Conservation (phyloP, 371 early-diverging fungal species). For the Spiromyces aspiralis region DNA sequence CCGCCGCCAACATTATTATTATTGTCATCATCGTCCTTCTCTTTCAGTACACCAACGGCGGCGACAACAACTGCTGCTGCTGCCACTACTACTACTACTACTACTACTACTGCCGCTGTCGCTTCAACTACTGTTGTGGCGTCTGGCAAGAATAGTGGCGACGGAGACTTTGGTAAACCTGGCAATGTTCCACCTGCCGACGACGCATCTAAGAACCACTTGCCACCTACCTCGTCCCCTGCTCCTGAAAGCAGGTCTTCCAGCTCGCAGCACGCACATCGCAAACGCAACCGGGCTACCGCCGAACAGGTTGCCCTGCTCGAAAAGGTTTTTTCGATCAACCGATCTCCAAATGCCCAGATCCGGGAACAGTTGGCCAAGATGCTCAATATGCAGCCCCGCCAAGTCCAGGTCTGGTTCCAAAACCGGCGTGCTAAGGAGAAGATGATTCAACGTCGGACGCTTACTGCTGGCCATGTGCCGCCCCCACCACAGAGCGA, state of each 20-base stretch:
- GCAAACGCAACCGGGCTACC: slow-evolving; percentile 48
- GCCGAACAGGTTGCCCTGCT: slow-evolving; percentile 47
- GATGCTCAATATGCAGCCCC: slow-evolving; percentile 70
- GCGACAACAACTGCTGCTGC: no score
- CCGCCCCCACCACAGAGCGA: not conserved
- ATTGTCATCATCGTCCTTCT: no score
- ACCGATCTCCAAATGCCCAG: slow-evolving; percentile 50
- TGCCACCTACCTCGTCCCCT: not conserved
- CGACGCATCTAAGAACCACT: no score
- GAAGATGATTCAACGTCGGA: slow-evolving; percentile 6
- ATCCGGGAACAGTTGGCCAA: slow-evolving; percentile 47
- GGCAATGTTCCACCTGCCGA: no score
- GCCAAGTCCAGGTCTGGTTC: slow-evolving; percentile 95
- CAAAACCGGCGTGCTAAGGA: slow-evolving; percentile 91
- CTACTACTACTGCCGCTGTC: no score
- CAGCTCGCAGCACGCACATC: not conserved
- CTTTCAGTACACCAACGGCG: no score
- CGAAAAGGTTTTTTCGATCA: slow-evolving; percentile 45
- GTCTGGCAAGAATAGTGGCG: not conserved
- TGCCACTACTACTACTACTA: no score
- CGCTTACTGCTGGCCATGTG: not conserved
- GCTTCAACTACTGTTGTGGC: no score
- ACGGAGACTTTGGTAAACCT: not conserved
- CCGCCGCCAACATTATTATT: no score
- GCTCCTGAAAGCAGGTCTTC: not conserved